Base-by-base conservation (phyloP, 179 eudicot genomes). In the Beta macrorhiza region DNA sequence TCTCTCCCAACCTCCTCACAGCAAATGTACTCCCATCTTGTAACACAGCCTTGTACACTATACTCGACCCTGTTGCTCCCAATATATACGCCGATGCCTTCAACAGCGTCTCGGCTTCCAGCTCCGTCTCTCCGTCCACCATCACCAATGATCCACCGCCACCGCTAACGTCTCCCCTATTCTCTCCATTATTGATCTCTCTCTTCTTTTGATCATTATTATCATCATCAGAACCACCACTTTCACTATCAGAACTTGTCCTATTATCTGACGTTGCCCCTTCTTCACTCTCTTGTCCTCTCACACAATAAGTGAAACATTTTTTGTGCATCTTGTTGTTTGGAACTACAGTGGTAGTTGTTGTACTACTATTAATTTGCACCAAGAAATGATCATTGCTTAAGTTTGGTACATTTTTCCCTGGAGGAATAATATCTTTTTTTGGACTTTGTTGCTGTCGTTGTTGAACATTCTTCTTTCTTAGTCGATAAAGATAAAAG, bases 111-210 rank as follows among this genome's bases (percentile, higher is more conserved):
- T 95, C 99, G 17, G 86, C 71, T 22, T 95, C 98, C 3, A 95
- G 70, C 86, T 92, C 89, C 62, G 95, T 92, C 83, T 95, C 98
- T 0, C 97, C 99, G 47, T 93, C 99, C 71, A 95, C 94, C 97
- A 95, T 89, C 77, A 92, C 89, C 83, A 93, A 78, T n/a, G 81
- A 65, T 64, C 83, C 77, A 0, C 80, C 64, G 2, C 77, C 72
- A 0, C 47, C 37, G 58, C 55, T 25, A 20, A 59, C 12, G 0
- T 29, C 77, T n/a, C n/a, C n/a, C n/a, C n/a, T n/a, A n/a, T 73
- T 25, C 5, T 57, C 65, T 12, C 67, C 47, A 4, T 37, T 19
- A 29, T 29, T n/a, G 2, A 14, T 77, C 22, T 42, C 29, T 29
- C 29, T 14, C 3, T 16, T 16, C 49, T 72, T 79, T 2, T 4